Evolutionary conservation across 805 yeast species (phyloP), one percentile per base, ranked within the genome.

Genomic region (Wickerhamomyces ciferrii): DNA sequence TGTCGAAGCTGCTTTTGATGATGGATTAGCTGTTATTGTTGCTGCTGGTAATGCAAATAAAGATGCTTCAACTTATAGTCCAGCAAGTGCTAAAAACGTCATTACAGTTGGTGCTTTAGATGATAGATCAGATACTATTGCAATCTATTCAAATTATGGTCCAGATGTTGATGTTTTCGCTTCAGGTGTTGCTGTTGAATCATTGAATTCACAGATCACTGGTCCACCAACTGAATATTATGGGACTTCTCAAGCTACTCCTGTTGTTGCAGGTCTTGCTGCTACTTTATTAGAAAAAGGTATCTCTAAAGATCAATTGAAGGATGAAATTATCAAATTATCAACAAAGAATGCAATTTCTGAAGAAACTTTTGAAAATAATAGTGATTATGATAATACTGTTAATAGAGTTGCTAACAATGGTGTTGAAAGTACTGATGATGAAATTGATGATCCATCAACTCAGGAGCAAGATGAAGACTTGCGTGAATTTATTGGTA

Each of bases 81-180:
- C 97, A 0, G 95, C 96, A 1, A 83, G 92, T 39, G 84, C 92
- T 1, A 66, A 62, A 2, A 68, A 68, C 35, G 88, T 85, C 0
- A 76, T 88, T 11, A 81, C 96, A 0, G 94, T 91, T 8, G 97
- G 97, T 1, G 96, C 97, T 4, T 79, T 90, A 45, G 89, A 88
- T 58, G 96, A 85, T 58, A 58, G 72, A 23, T 72, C 70, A 14
- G 96, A 88, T 55, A 58, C 71, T 2, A 70, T 89, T 27, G 91
- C 97, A 0, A 60, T 75, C 14, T 92, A 91, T 55, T 78, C 94
- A 21, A 91, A 91, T 60, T 88, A 89, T 88, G 98, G 98, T 0
- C 70, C 72, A 10, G 86, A 94, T 58, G 92, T 91, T 10, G 89
- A 87, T 56, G 70, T 87, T 1, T 84, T 86, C 64, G 90, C 97